Percentiles rank a stretch among this genome's conserved stretches.
Conservation (phyloP, 495 filamentous ascomycete genomes). For the Baudoinia panamericana region DNA sequence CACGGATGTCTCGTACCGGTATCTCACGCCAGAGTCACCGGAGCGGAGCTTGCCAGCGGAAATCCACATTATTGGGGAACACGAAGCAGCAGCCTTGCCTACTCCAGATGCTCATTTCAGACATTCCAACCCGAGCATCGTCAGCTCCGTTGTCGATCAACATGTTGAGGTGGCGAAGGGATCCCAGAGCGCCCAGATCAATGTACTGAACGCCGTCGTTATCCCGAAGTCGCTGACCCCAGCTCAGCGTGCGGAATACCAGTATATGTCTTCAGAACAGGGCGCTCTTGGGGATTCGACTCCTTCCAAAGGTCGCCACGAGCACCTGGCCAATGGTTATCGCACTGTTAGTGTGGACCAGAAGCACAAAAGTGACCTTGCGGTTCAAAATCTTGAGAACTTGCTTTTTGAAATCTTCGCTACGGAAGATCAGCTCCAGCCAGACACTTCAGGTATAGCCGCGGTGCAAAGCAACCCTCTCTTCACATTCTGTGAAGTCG, state of each 20-base stretch:
- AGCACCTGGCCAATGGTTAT: constrained; percentile 10
- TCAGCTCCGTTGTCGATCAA: no score
- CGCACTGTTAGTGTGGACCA: constrained; percentile 41
- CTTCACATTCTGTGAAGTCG: constrained; percentile 32
- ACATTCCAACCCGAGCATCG: no score
- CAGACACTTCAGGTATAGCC: constrained; percentile 32
- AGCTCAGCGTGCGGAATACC: constrained; percentile 13
- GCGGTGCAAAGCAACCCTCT: constrained; percentile 30
- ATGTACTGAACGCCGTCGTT: constrained; percentile 3
- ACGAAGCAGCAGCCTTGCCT: no score
- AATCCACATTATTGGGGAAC: no score
- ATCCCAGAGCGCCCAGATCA: background rate
- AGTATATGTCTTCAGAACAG: constrained; percentile 3
- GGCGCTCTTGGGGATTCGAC: no score
- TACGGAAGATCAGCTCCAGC: constrained; percentile 55
- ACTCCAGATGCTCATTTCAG: no score
- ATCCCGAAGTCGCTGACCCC: constrained; percentile 3
- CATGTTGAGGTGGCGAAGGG: no score
- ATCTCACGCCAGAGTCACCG: constrained; percentile 32
- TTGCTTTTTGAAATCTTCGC: constrained; percentile 63
- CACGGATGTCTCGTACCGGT: constrained; percentile 42
- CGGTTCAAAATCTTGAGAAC: constrained; percentile 51
- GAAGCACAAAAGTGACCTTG: constrained; percentile 64
- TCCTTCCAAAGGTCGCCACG: constrained; percentile 24
- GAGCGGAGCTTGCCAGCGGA: no score